Evolutionary conservation across 2,329 filamentous ascomycete species (phyloP), one percentile per base, ranked within the genome.

Genomic region (Amauroascus niger): DNA sequence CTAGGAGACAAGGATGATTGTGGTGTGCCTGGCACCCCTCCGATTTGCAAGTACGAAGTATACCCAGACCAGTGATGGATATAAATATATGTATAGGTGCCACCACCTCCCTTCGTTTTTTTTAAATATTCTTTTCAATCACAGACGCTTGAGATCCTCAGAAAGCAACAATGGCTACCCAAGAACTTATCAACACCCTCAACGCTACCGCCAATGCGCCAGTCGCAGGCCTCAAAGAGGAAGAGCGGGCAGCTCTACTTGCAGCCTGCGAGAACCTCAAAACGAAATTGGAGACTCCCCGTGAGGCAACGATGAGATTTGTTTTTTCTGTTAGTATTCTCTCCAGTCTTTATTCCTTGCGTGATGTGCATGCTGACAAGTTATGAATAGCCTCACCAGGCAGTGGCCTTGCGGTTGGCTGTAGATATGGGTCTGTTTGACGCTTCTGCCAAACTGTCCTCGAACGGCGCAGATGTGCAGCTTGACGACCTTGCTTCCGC

Each of bases 361-460:
- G 33, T 39, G 35, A 7, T 16, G n/a, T 16, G 14, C 20, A 14
- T 9, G 30, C 46, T 37, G 33, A 39, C 57, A 13, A 20, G 52
- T 3, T 30, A 13, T 43, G 16, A 5, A 3, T n/a, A 41, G 39
- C 39, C n/a, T 47, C 28, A 14, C 30, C 39, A 52, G 22, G 37
- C 33, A 22, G 43, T 46, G 22, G 41, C 30, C 2, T 28, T 53
- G 37, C n/a, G 50, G 18, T 22, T 53, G 22, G 50, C 50, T 11
- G 33, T 39, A 16, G 61, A 59, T 1, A 60, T 62, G 61, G 59
- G 59, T 6, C 35, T 63, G 28, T 62, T 63, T 44, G 59, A 63
- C 40, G 56, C 60, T 2, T 59, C 61, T 8, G 49, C 45, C 20
- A 26, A 37, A 18, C 16, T 52, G 8, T 33, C 16, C 22, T 35